Percentiles rank a stretch among this genome's conserved stretches.
phyloP scores from a whole-genome alignment of 352 stramenopile species.

The Phytophthora uliginosa region DNA sequence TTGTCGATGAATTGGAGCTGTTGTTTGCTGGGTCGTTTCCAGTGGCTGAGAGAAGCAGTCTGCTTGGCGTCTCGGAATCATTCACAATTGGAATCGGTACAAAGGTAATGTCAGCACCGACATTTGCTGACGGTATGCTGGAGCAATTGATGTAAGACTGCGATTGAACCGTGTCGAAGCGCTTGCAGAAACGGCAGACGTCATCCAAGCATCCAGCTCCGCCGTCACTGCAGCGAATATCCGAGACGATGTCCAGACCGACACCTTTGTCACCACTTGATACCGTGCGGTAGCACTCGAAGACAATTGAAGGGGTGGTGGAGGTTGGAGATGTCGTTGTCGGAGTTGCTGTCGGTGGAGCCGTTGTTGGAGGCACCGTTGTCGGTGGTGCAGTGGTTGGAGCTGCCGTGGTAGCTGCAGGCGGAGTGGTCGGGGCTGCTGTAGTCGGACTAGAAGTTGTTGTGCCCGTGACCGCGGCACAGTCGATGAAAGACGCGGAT shows the following conservation, averaged over 20 bases:
- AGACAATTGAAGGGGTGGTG: constrained; percentile 27
- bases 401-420: background rate
- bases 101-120: constrained; percentile 40
- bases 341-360: constrained; percentile 2
- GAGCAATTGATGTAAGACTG: constrained; percentile 38
- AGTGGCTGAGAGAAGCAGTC: constrained; percentile 13
- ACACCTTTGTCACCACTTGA: constrained; percentile 42
- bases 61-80: constrained; percentile 11
- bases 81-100: constrained; percentile 34
- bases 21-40: constrained; percentile 4
- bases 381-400: background rate
- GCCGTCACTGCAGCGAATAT: constrained; percentile 47
- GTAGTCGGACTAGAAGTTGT: background rate
- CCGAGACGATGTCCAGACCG: constrained; percentile 48
- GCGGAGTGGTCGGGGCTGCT: background rate
- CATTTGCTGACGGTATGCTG: constrained; percentile 22
- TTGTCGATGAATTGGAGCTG: background rate
- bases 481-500: constrained; percentile 35
- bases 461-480: constrained; percentile 23
- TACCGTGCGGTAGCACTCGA: constrained; percentile 29
- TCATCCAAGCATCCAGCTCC: constrained; percentile 46
- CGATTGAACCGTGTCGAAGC: constrained; percentile 45
- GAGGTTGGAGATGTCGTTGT: constrained; percentile 4
- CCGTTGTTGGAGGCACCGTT: constrained; percentile 10
- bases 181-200: constrained; percentile 46